Base-by-base conservation (phyloP, 2,329 filamentous ascomycete species). In the Aspergillus costaricaensis region DNA sequence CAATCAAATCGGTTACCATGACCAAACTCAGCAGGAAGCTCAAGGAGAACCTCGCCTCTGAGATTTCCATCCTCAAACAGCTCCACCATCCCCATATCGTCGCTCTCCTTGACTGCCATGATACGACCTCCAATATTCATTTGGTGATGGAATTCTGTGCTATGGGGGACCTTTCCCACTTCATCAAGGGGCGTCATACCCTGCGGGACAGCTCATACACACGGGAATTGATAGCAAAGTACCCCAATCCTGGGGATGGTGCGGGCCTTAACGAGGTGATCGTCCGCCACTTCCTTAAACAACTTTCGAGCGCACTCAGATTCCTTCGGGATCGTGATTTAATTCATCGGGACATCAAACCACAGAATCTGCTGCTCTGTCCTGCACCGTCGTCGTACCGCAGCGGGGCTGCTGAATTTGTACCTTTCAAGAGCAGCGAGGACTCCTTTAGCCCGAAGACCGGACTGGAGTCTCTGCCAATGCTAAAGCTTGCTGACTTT, bases 71-170 rank as follows among this genome's bases (percentile, higher is more conserved):
- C 65, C 88, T 99, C 72, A 95, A 95, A 78, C 91, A 88, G 65
- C 85, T 99, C 27, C 91, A 95, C 61, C 95, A 99, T 77, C 95
- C 95, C 27, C 95, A 99, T 74, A 97, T 99, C 69, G 95, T 98
- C 67, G 91, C 92, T 68, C 88, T 99, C 51, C 93, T 97, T 81
- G 92, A 96, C 78, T 97, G 93, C 80, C 85, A 94, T 76, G 93
- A 98, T 76, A 90, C 91, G 0, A 82, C 86, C 3, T 88, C 89
- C 21, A 91, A 96, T 72, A 97, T 98, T 79, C 95, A 99, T 78
- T 85, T 99, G 60, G 89, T 98, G 65, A 99, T 98, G 94, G 95
- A 99, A 80, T 98, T 96, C 79, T 98, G 95, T 79, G 92, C 96
- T 74, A 85, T 99, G 43, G 94, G 95, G 21, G 95, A 99, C 73